phyloP scores from a whole-genome alignment of 2,329 filamentous ascomycete genomes.

The Davidsoniella australis region DNA sequence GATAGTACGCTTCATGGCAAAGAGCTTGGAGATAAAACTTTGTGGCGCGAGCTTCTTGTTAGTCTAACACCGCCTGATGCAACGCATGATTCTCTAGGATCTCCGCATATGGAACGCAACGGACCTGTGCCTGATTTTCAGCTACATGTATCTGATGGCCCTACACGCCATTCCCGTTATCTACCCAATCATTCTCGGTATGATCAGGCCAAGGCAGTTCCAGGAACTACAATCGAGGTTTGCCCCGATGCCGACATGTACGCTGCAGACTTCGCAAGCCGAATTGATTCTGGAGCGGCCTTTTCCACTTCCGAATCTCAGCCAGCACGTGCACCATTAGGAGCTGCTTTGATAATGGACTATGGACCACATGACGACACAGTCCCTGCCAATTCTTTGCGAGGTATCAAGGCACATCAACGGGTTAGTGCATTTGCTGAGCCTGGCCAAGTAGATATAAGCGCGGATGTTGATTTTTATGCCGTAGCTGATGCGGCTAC shows the following conservation, averaged over 20 bases:
- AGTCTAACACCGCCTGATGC: conserved; percentile 43
- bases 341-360: conserved; percentile 87
- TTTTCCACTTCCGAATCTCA: conserved; percentile 31
- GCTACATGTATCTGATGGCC: conserved; percentile 54
- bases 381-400: conserved; percentile 75
- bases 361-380: conserved; percentile 59
- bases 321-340: conserved; percentile 34
- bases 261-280: conserved; percentile 60
- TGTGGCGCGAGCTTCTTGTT: conserved; percentile 76
- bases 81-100: conserved; percentile 35
- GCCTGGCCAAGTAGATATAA: conserved; percentile 74
- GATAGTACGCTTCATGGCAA: neutral
- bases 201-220: conserved; percentile 37
- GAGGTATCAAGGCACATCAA: conserved; percentile 67
- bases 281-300: conserved; percentile 52
- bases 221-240: conserved; percentile 66
- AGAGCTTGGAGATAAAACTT: conserved; percentile 23
- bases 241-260: conserved; percentile 76
- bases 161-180: conserved; percentile 70
- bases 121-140: conserved; percentile 64
- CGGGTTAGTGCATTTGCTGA: conserved; percentile 62
- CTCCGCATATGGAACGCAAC: conserved; percentile 32
- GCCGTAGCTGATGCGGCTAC: conserved; percentile 71
- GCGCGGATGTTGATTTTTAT: conserved; percentile 84
- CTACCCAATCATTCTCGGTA: conserved; percentile 78